Percentiles rank a stretch among this genome's conserved stretches.
These are phyloP conservation scores for Trichoderma breve DNA, from an alignment of 2,329 filamentous ascomycete species.

Conservation along the genomic window DNA sequence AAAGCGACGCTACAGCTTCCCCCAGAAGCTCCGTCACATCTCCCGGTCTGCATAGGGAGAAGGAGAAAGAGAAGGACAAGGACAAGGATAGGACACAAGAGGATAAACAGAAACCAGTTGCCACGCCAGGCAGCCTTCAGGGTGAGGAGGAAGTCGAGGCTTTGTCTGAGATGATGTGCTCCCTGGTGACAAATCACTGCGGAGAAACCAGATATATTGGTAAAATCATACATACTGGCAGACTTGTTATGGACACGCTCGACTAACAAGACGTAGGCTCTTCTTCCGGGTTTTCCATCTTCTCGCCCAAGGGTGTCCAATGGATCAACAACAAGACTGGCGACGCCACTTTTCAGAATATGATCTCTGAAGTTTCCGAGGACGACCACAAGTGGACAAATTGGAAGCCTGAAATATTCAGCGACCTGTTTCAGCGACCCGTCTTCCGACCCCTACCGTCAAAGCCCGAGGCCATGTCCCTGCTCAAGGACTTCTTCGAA, in stretches of 20 bases:
- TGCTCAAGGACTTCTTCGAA: constrained; percentile 92
- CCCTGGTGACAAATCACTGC: constrained; percentile 87
- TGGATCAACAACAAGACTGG: constrained; percentile 99
- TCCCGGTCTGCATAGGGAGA: constrained; percentile 44
- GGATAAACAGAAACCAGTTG: constrained; percentile 37
- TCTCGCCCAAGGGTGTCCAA: constrained; percentile 95
- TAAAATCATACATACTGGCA: constrained; percentile 37
- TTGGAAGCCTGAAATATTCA: constrained; percentile 97
- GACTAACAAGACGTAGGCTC: constrained; percentile 61
- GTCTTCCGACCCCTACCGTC: constrained; percentile 81
- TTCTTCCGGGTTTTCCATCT: constrained; percentile 97
- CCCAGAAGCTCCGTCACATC: constrained; percentile 56
- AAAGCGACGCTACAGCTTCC: constrained; percentile 42
- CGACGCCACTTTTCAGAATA: constrained; percentile 90
- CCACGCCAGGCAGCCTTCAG: constrained; percentile 40
- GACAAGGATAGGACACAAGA: constrained; percentile 38
- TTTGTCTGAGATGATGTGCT: constrained; percentile 98
- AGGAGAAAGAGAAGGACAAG: constrained; percentile 33
- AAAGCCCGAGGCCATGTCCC: constrained; percentile 81
- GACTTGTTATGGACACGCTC: neutral
- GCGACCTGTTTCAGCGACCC: constrained; percentile 82
- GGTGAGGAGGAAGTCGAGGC: constrained; percentile 74
- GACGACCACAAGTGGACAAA: constrained; percentile 95
- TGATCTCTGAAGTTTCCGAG: constrained; percentile 88
- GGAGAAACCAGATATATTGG: constrained; percentile 96